phyloP scores from a whole-genome alignment of 768 basidiomycete species.

The Rhizopogon salebrosus region DNA sequence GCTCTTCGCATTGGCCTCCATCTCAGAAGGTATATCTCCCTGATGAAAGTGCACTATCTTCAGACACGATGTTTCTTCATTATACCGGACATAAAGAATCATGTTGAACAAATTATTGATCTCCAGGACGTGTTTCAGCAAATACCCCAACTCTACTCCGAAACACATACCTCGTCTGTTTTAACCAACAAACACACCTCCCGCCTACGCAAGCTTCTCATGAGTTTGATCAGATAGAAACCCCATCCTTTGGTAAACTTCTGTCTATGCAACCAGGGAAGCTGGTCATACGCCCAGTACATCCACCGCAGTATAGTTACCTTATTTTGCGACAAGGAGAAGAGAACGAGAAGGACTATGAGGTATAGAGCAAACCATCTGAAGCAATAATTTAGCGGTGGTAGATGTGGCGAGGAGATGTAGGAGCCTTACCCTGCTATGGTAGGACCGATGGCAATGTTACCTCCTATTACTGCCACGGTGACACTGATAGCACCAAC shows the following conservation, averaged over 20 bases:
- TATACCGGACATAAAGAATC: conserved; percentile 59
- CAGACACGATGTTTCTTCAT: conserved; percentile 65
- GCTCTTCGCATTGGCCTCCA: conserved; percentile 71
- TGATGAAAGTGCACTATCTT: conserved; percentile 67
- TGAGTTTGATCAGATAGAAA: conserved; percentile 34
- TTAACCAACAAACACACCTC: conserved; percentile 58
- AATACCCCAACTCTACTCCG: not conserved
- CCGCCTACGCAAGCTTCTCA: conserved; percentile 44
- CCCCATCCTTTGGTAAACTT: conserved; percentile 37
- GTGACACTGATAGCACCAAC: conserved; percentile 38
- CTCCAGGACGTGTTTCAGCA: conserved; percentile 27
- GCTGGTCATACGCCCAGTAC: conserved; percentile 65
- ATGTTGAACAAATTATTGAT: conserved; percentile 62
- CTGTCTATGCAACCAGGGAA: conserved; percentile 40
- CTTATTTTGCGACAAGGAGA: conserved; percentile 50
- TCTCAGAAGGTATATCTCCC: conserved; percentile 56
- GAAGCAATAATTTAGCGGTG: not conserved
- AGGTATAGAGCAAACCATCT: conserved; percentile 65
- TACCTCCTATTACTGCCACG: conserved; percentile 47
- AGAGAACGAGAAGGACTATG: conserved; percentile 40
- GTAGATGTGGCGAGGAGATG: not conserved
- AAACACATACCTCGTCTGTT: conserved; percentile 53
- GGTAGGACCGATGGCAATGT: conserved; percentile 50
- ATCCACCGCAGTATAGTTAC: conserved; percentile 45
- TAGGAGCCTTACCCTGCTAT: conserved; percentile 43